phyloP scores from a whole-genome alignment of 257 asterid genomes.

The Vinca minor region DNA sequence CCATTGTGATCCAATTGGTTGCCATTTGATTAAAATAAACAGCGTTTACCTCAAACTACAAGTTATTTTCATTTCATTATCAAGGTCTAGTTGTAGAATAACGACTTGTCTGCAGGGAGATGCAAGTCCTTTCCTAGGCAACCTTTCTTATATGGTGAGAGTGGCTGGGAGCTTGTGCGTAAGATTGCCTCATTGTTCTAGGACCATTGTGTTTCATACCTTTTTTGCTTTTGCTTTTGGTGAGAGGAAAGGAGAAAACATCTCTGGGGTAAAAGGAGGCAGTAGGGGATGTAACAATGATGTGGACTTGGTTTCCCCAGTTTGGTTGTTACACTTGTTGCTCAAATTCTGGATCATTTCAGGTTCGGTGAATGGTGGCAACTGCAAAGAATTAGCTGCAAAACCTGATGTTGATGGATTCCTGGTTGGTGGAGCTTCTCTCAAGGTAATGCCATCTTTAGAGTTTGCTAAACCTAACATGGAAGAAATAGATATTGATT shows the following conservation, averaged over 20 bases:
- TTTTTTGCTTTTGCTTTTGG: neutral
- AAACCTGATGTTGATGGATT: constrained; percentile 70
- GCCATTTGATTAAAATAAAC: neutral
- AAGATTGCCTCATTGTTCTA: neutral
- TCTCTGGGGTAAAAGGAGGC: neutral
- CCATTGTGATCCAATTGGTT: too few relatives aligned
- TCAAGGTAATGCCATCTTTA: constrained; percentile 39
- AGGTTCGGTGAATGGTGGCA: constrained; percentile 48
- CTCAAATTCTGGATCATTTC: neutral
- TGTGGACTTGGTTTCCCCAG: neutral
- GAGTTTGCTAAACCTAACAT: neutral
- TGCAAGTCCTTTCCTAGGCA: too few relatives aligned
- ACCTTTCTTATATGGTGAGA: too few relatives aligned
- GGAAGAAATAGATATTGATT: neutral
- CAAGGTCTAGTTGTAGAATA: neutral
- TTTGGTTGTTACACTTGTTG: neutral
- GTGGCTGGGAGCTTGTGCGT: neutral
- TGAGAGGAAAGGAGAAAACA: neutral
- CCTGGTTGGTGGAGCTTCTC: constrained; percentile 79
- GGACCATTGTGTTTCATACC: neutral
- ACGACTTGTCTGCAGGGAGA: too few relatives aligned
- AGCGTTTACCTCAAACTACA: neutral
- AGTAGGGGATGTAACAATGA: neutral
- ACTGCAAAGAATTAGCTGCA: constrained; percentile 64
- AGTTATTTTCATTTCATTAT: neutral